Evolutionary conservation across 2,329 filamentous ascomycete genomes (phyloP), one percentile per base, ranked within the genome.

Genomic region (Penicillium sp.): DNA sequence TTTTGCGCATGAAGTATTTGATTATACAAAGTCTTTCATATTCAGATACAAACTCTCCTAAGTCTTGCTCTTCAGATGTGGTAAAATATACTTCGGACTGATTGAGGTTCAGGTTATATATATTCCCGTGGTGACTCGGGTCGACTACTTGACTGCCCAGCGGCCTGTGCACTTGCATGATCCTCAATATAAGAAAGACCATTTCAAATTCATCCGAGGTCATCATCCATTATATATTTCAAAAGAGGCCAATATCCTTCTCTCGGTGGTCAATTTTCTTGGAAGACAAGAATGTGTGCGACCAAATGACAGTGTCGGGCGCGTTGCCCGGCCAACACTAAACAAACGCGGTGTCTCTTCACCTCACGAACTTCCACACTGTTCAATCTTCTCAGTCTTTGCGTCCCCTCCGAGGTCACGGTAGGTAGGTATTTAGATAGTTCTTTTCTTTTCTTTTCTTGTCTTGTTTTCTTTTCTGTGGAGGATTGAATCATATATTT

Each of bases 261-360:
- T 31, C 16, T 19, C 8, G 1, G n/a, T 27, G 16, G 19, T 23
- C 4, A 19, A 33, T 21, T 3, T n/a, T 10, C 46, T 3, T 26
- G 6, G 14, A 16, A 37, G 33, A 19, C 29, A 35, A 42, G 50
- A 52, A 52, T 52, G 50, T 51, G 49, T 21, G 21, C 9, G 14
- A 46, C 13, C 26, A 27, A 23, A 23, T 42, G 13, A 39, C 16
- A 7, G 47, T 48, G 26, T 29, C n/a, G 4, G n/a, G 8, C 14
- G 21, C 19, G 62, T 59, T 61, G 60, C 63, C 62, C 60, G 60
- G 63, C 51, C 72, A 56, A 62, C 59, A 39, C 50, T 52, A 33
- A 54, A 54, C 26, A 33, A 39, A 54, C 52, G 39, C 52, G 33
- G 25, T 39, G 31, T 47, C 44, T 54, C 42, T 54, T 39, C 50